A percentile compares a stretch with the other conserved stretches of the same genome.
These are phyloP conservation scores for Colletotrichum sp. DNA, from an alignment of 2,329 filamentous ascomycete species.

Conservation along the genomic window DNA sequence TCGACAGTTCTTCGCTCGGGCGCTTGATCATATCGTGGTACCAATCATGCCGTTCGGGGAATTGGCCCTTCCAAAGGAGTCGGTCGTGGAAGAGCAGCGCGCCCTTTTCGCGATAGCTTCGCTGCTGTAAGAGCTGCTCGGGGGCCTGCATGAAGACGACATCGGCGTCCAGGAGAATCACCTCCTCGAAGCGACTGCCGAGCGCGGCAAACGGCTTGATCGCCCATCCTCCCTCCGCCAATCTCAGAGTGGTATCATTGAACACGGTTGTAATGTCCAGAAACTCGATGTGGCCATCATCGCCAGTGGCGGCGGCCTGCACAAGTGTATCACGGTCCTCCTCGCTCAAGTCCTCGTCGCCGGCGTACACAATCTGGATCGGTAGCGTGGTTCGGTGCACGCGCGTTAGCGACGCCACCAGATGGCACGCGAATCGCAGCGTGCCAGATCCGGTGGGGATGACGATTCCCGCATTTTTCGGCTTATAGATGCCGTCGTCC, in stretches of 20 bases:
- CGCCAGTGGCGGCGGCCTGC: conserved; percentile 15
- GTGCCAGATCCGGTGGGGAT: conserved; percentile 36
- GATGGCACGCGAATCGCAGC: conserved; percentile 39
- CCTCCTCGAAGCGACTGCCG: conserved; percentile 38
- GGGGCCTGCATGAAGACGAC: conserved; percentile 43
- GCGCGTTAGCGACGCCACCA: conserved; percentile 34
- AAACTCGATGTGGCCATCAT: conserved; percentile 27
- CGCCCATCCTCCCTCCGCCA: conserved; percentile 40
- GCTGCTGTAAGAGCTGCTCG: conserved; percentile 34
- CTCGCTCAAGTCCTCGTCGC: conserved; percentile 33
- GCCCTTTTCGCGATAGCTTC: conserved; percentile 35
- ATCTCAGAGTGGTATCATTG: conserved; percentile 32
- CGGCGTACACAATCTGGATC: conserved; percentile 42
- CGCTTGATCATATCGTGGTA: conserved; percentile 40
- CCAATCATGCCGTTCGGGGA: conserved; percentile 40
- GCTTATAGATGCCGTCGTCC: not conserved
- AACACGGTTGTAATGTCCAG: conserved; percentile 38
- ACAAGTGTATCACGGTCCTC: conserved; percentile 29
- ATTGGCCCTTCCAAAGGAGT: conserved; percentile 40
- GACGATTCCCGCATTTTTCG: conserved; percentile 36
- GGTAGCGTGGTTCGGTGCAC: conserved; percentile 35
- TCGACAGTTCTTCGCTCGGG: conserved; percentile 35
- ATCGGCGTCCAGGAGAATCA: conserved; percentile 44
- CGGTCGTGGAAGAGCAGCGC: conserved; percentile 46
- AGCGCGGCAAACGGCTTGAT: conserved; percentile 46